Evolutionary conservation across 192 early-diverging fungal species (phyloP), one percentile per base, ranked within the genome.

Genomic region (Coemansia sp.): DNA sequence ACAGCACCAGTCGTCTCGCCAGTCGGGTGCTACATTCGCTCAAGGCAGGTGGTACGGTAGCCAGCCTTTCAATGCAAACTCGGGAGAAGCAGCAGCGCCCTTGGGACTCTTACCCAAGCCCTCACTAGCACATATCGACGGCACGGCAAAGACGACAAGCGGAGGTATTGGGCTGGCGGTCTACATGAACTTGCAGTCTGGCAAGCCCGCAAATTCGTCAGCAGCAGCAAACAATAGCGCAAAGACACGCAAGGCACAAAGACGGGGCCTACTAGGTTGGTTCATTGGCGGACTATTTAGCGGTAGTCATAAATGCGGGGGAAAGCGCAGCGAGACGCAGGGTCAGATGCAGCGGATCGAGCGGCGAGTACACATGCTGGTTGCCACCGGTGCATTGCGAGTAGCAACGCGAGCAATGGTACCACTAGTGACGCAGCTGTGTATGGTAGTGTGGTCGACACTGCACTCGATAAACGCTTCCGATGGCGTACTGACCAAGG

Each of bases 371-470:
- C 74, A 71, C 19, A 60, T 72, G 63, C 68, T 82, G 21, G 70
- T 82, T 0, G 67, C 79, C 15, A 76, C 79, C 0, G 79, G 79
- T 0, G 79, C 79, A 1, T 36, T 82, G 21, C 70, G 79, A 0
- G 74, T 82, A 32, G 79, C 67, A 9, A 66, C 65, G 15, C 74
- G 79, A 0, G 74, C 79, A 11, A 60, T 76, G 74, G 79, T 82
- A 11, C 79, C 79, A 0, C 44, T 82, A 3, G 37, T 76, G 0
- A 82, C 79, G 17, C 79, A 82, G 59, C 70, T 82, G 2, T 38
- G 63, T 8, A 73, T 82, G 71, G 74, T 82, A 2, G 71, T 70
- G 23, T 82, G 79, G 79, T 82, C 79, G 3, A 76, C 79, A 5
- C 21, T 62, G 39, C 67, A 81, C 37, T 58, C 79, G 2, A 1